phyloP scores from a whole-genome alignment of 2,329 filamentous ascomycete species.

The Neonectria punicea region DNA sequence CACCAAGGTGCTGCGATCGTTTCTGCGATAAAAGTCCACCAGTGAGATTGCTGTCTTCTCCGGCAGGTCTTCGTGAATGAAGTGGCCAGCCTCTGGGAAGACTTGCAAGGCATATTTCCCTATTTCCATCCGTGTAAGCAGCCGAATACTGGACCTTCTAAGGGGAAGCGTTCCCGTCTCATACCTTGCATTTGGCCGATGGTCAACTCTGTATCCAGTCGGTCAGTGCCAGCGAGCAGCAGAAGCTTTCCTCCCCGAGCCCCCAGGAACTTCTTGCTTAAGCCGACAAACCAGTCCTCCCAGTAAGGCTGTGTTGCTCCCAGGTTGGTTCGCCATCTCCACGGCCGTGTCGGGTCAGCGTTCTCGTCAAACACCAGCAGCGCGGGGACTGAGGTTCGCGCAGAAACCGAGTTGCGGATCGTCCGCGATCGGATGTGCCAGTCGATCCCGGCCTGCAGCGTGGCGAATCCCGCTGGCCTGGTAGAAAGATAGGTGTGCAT shows the following conservation, averaged over 20 bases:
- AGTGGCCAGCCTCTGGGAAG: constrained; percentile 94
- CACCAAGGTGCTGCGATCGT: constrained; percentile 85
- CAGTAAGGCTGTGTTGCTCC: constrained; percentile 88
- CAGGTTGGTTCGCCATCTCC: constrained; percentile 89
- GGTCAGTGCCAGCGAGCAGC: constrained; percentile 87
- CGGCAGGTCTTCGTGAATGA: constrained; percentile 94
- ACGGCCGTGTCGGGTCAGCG: constrained; percentile 58
- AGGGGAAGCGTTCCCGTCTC: constrained; percentile 19
- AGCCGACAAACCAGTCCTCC: constrained; percentile 91
- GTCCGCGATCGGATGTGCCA: constrained; percentile 95
- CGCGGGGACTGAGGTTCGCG: constrained; percentile 86
- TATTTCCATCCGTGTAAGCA: constrained; percentile 43
- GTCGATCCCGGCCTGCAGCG: constrained; percentile 82
- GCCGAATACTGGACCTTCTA: neutral
- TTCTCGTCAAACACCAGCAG: constrained; percentile 68
- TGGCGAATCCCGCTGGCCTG: constrained; percentile 81
- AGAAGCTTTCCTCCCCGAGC: constrained; percentile 86
- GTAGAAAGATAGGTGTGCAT: constrained; percentile 94
- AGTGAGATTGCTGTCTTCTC: constrained; percentile 87
- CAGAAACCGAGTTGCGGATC: constrained; percentile 84
- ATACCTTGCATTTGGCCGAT: constrained; percentile 97
- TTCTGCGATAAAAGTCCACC: constrained; percentile 91
- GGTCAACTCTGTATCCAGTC: constrained; percentile 89
- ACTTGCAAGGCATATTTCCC: constrained; percentile 97
- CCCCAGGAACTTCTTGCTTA: constrained; percentile 87